Evolutionary conservation across 129 eudicot species (phyloP).

Genomic region (Saussurea involucrata): DNA sequence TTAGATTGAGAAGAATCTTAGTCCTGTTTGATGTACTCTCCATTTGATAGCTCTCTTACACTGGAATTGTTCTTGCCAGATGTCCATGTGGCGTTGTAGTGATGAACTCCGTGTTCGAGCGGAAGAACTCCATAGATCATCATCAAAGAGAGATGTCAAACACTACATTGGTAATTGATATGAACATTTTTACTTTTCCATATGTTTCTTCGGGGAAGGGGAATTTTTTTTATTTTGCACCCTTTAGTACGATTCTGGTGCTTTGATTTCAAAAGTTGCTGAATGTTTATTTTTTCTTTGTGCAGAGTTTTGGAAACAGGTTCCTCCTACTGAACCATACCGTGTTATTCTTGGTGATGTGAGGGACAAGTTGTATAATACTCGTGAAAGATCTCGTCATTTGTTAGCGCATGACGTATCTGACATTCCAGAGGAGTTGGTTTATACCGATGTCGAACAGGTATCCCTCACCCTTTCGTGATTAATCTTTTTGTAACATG

Average conservation of each 20-base stretch:
- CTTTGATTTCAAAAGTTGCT: background rate
- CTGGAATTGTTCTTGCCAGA: slow-evolving; percentile 32
- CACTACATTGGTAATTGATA: slow-evolving; percentile 76
- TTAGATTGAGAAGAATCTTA: background rate
- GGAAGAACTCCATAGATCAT: slow-evolving; percentile 64
- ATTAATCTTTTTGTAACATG: background rate
- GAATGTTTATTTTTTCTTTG: background rate
- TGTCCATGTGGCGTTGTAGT: slow-evolving; percentile 99
- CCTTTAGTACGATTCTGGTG: background rate
- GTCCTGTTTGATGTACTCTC: background rate
- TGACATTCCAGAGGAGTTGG: slow-evolving; percentile 85
- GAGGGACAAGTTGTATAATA: slow-evolving; percentile 85
- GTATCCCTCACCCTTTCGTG: slow-evolving; percentile 26
- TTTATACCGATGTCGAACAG: slow-evolving; percentile 78
- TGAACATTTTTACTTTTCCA: background rate
- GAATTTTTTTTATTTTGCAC: too few relatives aligned
- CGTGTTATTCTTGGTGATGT: slow-evolving; percentile 97
- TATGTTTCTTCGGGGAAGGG: background rate
- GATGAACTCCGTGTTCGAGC: slow-evolving; percentile 92
- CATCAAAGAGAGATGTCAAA: slow-evolving; percentile 83
- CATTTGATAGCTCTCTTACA: background rate
- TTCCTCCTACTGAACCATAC: slow-evolving; percentile 89
- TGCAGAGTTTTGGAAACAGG: slow-evolving; percentile 95
- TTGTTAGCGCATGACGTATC: slow-evolving; percentile 69
- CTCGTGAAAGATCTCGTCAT: slow-evolving; percentile 96